Conservation (phyloP, 768 basidiomycete genomes). For the Pleurotus pulmonarius region DNA sequence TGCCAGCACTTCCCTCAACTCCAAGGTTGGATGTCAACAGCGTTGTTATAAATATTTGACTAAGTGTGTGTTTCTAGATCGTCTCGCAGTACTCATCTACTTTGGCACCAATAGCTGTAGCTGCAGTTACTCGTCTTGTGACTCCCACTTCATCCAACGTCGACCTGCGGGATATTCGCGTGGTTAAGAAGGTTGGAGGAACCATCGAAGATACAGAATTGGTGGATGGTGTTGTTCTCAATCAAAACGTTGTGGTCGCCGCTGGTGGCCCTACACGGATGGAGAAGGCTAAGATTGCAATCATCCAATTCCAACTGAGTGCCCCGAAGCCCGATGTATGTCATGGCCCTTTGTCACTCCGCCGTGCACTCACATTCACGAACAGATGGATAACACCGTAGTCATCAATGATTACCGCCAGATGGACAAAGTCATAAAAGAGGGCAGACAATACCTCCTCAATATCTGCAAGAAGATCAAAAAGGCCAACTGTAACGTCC, state of each 20-base stretch:
- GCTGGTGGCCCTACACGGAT: slow-evolving; percentile 93
- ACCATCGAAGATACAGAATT: slow-evolving; percentile 99
- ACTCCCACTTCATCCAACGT: slow-evolving; percentile 90
- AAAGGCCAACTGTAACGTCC: slow-evolving; percentile 98
- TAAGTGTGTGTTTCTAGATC: slow-evolving; percentile 50
- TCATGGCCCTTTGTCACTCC: background rate
- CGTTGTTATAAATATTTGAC: too few species aligned
- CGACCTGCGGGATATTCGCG: slow-evolving; percentile 91
- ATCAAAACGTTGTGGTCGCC: slow-evolving; percentile 88
- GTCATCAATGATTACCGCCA: slow-evolving; percentile 99
- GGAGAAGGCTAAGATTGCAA: slow-evolving; percentile 97
- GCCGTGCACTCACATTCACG: slow-evolving; percentile 11
- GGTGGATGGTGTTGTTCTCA: slow-evolving; percentile 93
- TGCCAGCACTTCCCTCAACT: slow-evolving; percentile 93
- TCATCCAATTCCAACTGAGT: slow-evolving; percentile 97
- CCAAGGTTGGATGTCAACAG: slow-evolving; percentile 58
- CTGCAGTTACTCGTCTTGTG: slow-evolving; percentile 88
- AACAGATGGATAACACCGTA: slow-evolving; percentile 98
- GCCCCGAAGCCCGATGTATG: slow-evolving; percentile 94
- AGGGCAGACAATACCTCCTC: slow-evolving; percentile 95
- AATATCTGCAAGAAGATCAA: slow-evolving; percentile 99
- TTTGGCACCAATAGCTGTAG: slow-evolving; percentile 97
- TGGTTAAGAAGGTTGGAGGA: slow-evolving; percentile 98
- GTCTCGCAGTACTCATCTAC: slow-evolving; percentile 99
- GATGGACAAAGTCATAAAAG: slow-evolving; percentile 99